These are phyloP conservation scores for Cladosporium sp. DNA, from an alignment of 2,329 filamentous ascomycete species.

Conservation along the genomic window DNA sequence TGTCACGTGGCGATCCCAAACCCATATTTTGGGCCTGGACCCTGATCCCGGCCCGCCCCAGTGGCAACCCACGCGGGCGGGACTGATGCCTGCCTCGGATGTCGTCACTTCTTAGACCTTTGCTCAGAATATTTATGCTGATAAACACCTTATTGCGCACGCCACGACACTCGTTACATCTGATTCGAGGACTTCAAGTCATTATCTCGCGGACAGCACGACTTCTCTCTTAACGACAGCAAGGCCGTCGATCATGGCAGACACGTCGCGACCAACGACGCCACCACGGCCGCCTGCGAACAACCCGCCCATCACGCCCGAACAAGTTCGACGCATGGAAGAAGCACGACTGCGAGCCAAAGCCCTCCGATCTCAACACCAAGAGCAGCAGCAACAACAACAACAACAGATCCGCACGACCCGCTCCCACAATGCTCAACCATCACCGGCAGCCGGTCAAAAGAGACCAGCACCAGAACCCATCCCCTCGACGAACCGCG, in stretches of 20 bases:
- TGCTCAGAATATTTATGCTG: no score
- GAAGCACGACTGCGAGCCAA: constrained; percentile 84
- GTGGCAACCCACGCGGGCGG: neutral
- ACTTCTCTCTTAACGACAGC: neutral
- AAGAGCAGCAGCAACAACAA: constrained; percentile 54
- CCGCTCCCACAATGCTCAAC: constrained; percentile 21
- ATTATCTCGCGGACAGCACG: no score
- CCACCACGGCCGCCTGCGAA: constrained; percentile 42
- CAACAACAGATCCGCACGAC: constrained; percentile 23
- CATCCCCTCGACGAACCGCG: constrained; percentile 60
- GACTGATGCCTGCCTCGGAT: neutral
- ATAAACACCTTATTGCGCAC: no score
- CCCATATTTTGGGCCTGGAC: no score
- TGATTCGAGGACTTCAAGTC: no score
- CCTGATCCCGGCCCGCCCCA: neutral
- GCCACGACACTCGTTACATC: no score
- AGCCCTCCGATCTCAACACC: constrained; percentile 58
- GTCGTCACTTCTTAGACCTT: neutral
- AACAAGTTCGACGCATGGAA: constrained; percentile 64
- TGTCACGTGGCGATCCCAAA: no score
- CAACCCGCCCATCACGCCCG: constrained; percentile 51
- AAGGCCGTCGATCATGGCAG: constrained; percentile 26
- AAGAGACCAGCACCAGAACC: constrained; percentile 62
- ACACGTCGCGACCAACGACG: constrained; percentile 42
- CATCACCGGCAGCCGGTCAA: constrained; percentile 52